Base-by-base conservation (phyloP, 2,329 filamentous ascomycete species). In the Pseudogymnoascus sp. region DNA sequence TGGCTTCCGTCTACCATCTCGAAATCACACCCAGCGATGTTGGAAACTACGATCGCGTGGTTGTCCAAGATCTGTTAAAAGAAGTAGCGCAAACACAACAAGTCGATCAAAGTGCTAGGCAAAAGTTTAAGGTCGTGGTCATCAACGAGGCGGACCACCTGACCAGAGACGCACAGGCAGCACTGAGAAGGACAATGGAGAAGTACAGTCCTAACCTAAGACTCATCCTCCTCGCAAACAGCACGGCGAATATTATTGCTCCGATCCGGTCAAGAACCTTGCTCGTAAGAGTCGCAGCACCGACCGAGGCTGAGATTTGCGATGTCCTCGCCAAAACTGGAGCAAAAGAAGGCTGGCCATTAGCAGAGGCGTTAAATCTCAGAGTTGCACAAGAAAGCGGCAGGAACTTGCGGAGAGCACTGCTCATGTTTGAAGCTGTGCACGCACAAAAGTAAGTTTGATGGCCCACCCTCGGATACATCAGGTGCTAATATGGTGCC, bases 11-110 rank as follows among this genome's bases (percentile, higher is more conserved):
- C 67, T 99, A 99, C 78, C 95, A 99, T 76, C 87, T 99, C 70
- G 95, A 99, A 76, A 99, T 99, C 73, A 99, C 95, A 6, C 95
- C 95, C 0, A 96, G 91, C 1, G 95, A 99, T 70, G 95, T 99
- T 4, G 95, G 93, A 65, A 96, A 89, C 75, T 97, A 97, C 72
- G 95, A 99, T 76, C 85, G 95, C 62, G 95, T 99, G 3, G 95
- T 99, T 1, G 83, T 99, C 13, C 95, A 99, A 74, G 95, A 97
- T 72, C 80, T 99, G 59, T 80, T 99, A 59, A 99, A 99, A 76
- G 95, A 99, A 76, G 93, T 99, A 4, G 95, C 96, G 31, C 96
- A 99, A 77, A 99, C 95, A 62, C 95, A 99, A 75, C 96, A 99
- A 78, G 95, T 99, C n/a, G 95, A 99, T 75, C 82, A 95, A 69